Percentiles rank a stretch among this genome's conserved stretches.
Evolutionary conservation across 1,284 basidiomycete genomes (phyloP).

Genomic region (Ceratobasidium sp.): DNA sequence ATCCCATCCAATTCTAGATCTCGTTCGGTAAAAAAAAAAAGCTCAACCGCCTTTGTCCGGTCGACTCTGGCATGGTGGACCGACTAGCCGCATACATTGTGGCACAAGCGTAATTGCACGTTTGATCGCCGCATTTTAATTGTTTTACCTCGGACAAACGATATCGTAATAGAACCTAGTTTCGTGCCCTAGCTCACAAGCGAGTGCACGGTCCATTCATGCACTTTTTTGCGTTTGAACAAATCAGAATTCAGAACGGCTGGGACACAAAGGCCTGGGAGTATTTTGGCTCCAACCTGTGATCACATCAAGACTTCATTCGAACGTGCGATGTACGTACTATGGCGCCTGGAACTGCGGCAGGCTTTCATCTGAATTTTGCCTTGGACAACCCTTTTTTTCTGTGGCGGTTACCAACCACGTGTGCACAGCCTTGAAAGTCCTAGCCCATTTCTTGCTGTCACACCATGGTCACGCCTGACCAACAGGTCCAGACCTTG

Average conservation of each 20-base stretch:
- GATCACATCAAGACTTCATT: not conserved
- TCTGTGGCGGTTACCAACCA: conserved; percentile 4
- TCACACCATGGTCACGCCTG: conserved; percentile 18
- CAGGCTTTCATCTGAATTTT: not conserved
- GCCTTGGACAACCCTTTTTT: conserved; percentile 1
- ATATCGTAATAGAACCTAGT: conserved; percentile 1
- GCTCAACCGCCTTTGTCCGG: not conserved
- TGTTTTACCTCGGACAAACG: conserved; percentile 17
- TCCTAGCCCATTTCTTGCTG: not conserved
- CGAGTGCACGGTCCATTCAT: not conserved
- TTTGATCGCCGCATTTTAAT: conserved; percentile 33
- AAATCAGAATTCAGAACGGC: not conserved
- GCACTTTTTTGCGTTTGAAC: not conserved
- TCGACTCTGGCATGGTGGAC: not conserved
- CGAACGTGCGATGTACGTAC: conserved; percentile 37
- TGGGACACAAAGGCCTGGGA: conserved; percentile 22
- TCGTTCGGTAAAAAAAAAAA: no score
- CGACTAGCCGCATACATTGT: conserved; percentile 11
- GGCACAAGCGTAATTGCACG: conserved; percentile 13
- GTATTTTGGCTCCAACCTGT: not conserved
- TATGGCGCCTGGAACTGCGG: conserved; percentile 12
- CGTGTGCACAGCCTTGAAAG: conserved; percentile 27
- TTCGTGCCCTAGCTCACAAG: not conserved
- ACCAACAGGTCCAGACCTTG: conserved; percentile 12
- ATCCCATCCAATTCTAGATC: no score